These are phyloP conservation scores for Aureobasidium sp. DNA, from an alignment of 2,329 filamentous ascomycete genomes.

Conservation along the genomic window DNA sequence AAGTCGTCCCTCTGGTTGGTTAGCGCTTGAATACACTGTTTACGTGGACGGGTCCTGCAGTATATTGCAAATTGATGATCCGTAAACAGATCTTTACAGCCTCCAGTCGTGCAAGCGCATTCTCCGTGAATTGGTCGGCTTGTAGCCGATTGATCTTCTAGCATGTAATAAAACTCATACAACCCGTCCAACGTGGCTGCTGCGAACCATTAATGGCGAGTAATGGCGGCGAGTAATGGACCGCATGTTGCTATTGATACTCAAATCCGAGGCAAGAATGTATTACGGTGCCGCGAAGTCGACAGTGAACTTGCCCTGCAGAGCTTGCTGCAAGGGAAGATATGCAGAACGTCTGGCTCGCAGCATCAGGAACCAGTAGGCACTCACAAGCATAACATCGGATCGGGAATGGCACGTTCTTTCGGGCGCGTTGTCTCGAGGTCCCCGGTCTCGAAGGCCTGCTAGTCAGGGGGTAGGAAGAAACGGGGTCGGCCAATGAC, in stretches of 20 bases:
- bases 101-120: not conserved
- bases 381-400: not conserved
- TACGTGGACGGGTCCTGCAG: not conserved
- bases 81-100: not conserved
- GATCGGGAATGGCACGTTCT: not conserved
- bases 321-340: not conserved
- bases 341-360: not conserved
- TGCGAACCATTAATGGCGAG: conserved; percentile 3
- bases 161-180: conserved; percentile 3
- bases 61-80: not conserved
- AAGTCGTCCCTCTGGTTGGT: not conserved
- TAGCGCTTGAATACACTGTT: not conserved
- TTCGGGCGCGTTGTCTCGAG: not conserved
- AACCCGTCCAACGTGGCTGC: conserved; percentile 3
- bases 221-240: conserved; percentile 10
- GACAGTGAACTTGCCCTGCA: not conserved
- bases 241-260: not conserved
- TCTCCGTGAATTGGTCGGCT: not conserved
- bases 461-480: conserved; percentile 1
- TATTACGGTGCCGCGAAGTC: not conserved
- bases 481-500: conserved; percentile 1
- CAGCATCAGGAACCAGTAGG: not conserved
- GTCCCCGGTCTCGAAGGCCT: not conserved
- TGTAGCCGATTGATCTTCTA: not conserved
- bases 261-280: conserved; percentile 3